These are phyloP conservation scores for Termitomyces titanicus DNA, from an alignment of 768 basidiomycete genomes.

Conservation along the genomic window DNA sequence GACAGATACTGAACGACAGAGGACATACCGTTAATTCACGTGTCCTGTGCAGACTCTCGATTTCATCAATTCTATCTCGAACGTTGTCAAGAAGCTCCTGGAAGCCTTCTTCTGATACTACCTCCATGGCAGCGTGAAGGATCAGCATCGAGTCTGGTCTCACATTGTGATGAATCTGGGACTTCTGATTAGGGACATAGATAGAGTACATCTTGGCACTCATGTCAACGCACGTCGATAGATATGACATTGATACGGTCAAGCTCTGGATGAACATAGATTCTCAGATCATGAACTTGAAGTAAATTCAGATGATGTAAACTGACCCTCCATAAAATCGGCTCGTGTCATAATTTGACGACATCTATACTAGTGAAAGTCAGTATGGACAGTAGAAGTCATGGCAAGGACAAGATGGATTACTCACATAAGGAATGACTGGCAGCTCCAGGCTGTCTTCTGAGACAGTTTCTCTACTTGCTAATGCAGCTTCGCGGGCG, in stretches of 20 bases:
- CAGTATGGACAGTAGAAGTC: conserved; percentile 1
- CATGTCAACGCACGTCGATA: conserved; percentile 57
- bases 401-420: neutral
- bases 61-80: conserved; percentile 76
- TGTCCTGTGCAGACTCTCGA: conserved; percentile 80
- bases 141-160: conserved; percentile 79
- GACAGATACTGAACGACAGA: neutral
- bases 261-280: conserved; percentile 38
- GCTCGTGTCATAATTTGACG: conserved; percentile 81
- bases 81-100: conserved; percentile 74
- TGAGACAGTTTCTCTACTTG: conserved; percentile 27
- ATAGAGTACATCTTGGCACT: neutral
- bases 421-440: conserved; percentile 54
- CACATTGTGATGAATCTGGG: conserved; percentile 67
- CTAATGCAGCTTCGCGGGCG: conserved; percentile 34
- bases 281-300: neutral
- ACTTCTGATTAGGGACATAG: neutral
- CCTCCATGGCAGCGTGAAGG: conserved; percentile 66
- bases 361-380: conserved; percentile 50
- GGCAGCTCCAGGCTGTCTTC: conserved; percentile 54
- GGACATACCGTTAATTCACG: conserved; percentile 63
- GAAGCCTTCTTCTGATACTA: conserved; percentile 73
- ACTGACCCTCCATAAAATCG: conserved; percentile 75
- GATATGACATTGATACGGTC: conserved; percentile 71
- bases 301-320: neutral